Percentiles rank a stretch among this genome's conserved stretches.
Evolutionary conservation across 306 rosid genomes (phyloP).

Genomic region (Rubus idaeus): DNA sequence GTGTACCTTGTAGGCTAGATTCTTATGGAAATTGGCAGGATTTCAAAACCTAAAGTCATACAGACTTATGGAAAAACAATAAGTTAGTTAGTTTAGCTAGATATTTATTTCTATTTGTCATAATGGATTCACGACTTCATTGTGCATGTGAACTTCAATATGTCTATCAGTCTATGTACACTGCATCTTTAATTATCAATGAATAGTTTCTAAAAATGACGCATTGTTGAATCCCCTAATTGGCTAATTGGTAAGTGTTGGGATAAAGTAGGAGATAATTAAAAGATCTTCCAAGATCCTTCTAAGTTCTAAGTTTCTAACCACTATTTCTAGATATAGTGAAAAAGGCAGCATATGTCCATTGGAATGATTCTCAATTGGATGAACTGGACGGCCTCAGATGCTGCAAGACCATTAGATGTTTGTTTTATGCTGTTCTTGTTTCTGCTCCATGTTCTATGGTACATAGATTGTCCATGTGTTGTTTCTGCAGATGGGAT

Average conservation of each 20-base stretch:
- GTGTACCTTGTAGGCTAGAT: no score
- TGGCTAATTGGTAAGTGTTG: background rate
- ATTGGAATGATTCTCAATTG: conserved; percentile 5
- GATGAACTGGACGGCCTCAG: conserved; percentile 1
- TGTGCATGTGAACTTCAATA: conserved; percentile 10
- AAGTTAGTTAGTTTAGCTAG: background rate
- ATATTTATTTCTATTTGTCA: background rate
- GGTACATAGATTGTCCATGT: background rate
- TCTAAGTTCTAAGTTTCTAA: no score
- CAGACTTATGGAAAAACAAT: background rate
- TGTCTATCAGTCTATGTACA: background rate
- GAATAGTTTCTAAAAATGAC: background rate
- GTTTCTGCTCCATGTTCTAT: background rate
- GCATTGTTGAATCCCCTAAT: conserved; percentile 2
- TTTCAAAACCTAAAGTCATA: background rate
- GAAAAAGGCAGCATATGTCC: background rate
- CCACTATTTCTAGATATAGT: background rate
- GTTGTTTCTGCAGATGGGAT: background rate
- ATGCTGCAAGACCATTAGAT: background rate
- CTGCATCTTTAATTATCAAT: conserved; percentile 7
- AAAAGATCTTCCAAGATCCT: background rate
- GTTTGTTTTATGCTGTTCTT: background rate
- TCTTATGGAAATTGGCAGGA: background rate
- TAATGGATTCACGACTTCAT: background rate
- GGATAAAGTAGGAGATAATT: background rate